A percentile compares a stretch with the other conserved stretches of the same genome.
Conservation (phyloP, 2,329 filamentous ascomycete genomes). For the Cercospora zeae-maydis region DNA sequence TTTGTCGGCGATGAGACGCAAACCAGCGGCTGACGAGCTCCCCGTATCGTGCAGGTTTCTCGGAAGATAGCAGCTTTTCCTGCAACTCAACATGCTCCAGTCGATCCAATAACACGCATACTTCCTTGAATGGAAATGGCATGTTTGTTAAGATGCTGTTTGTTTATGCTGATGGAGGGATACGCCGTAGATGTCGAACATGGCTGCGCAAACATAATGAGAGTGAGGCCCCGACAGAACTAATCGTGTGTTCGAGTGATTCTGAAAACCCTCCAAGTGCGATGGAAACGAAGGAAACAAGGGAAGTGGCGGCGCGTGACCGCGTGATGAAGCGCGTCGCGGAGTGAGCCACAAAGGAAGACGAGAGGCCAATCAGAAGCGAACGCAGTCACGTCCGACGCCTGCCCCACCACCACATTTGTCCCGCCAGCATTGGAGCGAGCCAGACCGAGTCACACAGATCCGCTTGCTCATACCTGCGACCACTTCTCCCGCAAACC, state of each 20-base stretch:
- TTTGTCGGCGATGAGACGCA: slow-evolving; percentile 53
- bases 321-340: slow-evolving; percentile 4
- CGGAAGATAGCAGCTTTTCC: slow-evolving; percentile 38
- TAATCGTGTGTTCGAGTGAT: background rate
- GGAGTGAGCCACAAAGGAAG: background rate
- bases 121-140: slow-evolving; percentile 64
- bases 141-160: slow-evolving; percentile 39
- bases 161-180: background rate
- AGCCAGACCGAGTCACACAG: background rate
- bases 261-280: background rate
- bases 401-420: slow-evolving; percentile 1
- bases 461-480: background rate
- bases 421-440: slow-evolving; percentile 4
- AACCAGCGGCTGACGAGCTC: slow-evolving; percentile 65
- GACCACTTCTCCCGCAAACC: background rate
- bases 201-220: slow-evolving; percentile 4
- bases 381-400: background rate
- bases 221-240: background rate
- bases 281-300: background rate
- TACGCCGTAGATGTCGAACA: background rate
- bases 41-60: slow-evolving; percentile 30
- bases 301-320: slow-evolving; percentile 1
- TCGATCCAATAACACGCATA: slow-evolving; percentile 71
- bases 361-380: background rate
- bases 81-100: slow-evolving; percentile 53